These are phyloP conservation scores for Fusarium piperis DNA, from an alignment of 2,329 filamentous ascomycete genomes.

Conservation along the genomic window DNA sequence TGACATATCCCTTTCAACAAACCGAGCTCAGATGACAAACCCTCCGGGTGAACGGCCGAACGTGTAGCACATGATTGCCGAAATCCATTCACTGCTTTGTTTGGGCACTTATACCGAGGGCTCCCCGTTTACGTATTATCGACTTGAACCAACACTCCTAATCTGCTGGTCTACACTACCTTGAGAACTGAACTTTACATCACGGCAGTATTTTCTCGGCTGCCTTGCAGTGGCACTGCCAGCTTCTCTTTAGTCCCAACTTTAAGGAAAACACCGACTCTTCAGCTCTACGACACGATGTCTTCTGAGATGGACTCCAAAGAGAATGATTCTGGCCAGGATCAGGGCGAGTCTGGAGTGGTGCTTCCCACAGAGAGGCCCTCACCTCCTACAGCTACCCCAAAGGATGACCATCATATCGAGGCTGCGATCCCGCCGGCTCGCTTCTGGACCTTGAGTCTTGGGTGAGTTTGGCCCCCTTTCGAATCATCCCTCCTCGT, in stretches of 20 bases:
- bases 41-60: background rate
- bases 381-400: background rate
- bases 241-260: background rate
- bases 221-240: background rate
- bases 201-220: background rate
- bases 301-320: conserved; percentile 5
- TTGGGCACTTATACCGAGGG: background rate
- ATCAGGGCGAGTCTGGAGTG: background rate
- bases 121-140: background rate
- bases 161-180: background rate
- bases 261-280: background rate
- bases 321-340: background rate
- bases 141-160: background rate
- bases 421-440: conserved; percentile 37
- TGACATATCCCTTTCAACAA: background rate
- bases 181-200: background rate
- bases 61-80: background rate
- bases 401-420: conserved; percentile 1
- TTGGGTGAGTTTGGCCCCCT: conserved; percentile 41
- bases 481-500: background rate
- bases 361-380: background rate
- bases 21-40: background rate
- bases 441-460: conserved; percentile 48
- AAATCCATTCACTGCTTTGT: background rate
- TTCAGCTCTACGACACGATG: background rate